These are phyloP conservation scores for Striga hermonthica DNA, from an alignment of 305 asterid species.

Conservation along the genomic window DNA sequence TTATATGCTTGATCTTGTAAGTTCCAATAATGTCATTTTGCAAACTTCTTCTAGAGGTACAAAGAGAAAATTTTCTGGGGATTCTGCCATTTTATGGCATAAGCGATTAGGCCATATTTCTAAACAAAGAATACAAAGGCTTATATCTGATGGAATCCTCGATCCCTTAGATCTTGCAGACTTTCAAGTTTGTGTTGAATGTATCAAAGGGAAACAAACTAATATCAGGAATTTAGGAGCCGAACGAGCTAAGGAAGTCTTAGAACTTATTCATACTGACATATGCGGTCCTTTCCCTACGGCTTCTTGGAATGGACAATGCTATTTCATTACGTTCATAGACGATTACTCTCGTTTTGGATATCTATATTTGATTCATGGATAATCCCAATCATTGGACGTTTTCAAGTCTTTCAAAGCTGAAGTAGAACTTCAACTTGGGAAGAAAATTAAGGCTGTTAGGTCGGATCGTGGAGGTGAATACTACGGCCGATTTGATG, in stretches of 20 bases:
- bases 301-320: background rate
- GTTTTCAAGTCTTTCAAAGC: conserved; percentile 1
- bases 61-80: background rate
- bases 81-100: conserved; percentile 11
- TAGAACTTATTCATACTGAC: background rate
- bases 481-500: background rate
- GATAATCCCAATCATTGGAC: background rate
- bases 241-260: background rate
- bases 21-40: background rate
- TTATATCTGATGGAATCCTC: background rate
- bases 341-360: background rate
- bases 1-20: background rate
- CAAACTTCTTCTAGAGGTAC: background rate
- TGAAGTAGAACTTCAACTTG: conserved; percentile 7
- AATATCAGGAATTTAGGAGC: background rate
- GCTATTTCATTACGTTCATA: background rate
- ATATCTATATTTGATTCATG: background rate
- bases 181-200: background rate
- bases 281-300: background rate
- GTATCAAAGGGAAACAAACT: background rate
- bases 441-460: background rate
- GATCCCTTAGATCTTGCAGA: background rate
- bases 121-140: conserved; percentile 7
- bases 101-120: conserved; percentile 1
- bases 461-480: background rate